Evolutionary conservation across 805 yeast species (phyloP).

Genomic region (Wickerhamiella shivajii): DNA sequence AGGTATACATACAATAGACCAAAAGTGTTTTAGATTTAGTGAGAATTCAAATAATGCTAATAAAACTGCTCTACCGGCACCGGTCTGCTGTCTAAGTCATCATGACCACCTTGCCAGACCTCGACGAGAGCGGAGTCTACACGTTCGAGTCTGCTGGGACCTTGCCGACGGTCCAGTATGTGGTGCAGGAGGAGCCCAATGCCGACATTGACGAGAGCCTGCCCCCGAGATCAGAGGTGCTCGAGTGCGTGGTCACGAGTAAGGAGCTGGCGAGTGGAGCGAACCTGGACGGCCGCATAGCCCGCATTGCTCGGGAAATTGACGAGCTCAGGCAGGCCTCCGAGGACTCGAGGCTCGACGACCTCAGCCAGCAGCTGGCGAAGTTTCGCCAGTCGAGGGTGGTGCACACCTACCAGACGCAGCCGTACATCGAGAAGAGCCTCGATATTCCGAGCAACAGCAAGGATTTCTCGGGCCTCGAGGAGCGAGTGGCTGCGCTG

Average conservation of each 20-base stretch:
- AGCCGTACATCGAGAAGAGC: no score
- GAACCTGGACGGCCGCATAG: conserved; percentile 9
- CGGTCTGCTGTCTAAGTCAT: background rate
- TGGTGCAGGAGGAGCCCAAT: background rate
- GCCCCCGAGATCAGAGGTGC: conserved; percentile 4
- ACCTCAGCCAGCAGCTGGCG: conserved; percentile 2
- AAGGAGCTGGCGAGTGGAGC: conserved; percentile 7
- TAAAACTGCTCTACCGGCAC: background rate
- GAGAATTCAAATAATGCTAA: no score
- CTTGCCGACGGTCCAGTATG: background rate
- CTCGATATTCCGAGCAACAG: no score
- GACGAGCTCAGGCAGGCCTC: background rate
- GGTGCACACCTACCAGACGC: no score
- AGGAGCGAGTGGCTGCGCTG: conserved; percentile 3
- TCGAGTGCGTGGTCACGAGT: conserved; percentile 6
- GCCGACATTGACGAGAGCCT: conserved; percentile 1
- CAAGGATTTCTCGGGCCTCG: background rate
- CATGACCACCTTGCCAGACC: conserved; percentile 4
- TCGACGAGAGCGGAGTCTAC: conserved; percentile 9
- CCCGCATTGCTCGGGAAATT: conserved; percentile 5
- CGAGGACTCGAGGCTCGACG: background rate
- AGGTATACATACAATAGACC: no score
- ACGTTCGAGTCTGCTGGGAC: conserved; percentile 2
- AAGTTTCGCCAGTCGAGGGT: no score
- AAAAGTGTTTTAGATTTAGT: no score